phyloP scores from a whole-genome alignment of 371 early-diverging fungal species.

The Mortierella sp. region DNA sequence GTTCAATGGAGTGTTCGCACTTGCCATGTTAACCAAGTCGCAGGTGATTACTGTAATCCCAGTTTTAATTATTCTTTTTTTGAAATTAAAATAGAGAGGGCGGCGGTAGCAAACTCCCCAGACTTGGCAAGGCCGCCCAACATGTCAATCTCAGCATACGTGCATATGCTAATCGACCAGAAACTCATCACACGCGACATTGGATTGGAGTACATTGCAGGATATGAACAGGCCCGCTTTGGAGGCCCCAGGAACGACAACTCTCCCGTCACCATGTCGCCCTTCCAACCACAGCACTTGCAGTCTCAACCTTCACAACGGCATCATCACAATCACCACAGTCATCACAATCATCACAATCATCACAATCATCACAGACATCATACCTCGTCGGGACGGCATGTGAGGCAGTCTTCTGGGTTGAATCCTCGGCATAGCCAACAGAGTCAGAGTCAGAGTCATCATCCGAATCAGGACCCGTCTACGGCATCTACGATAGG shows the following conservation, averaged over 20 bases:
- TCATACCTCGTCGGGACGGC: constrained; percentile 14
- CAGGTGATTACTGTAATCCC: neutral
- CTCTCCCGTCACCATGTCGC: constrained; percentile 26
- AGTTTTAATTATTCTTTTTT: neutral
- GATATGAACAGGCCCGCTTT: constrained; percentile 72
- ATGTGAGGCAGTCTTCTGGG: constrained; percentile 9
- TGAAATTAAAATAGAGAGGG: constrained; percentile 58
- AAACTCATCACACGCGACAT: constrained; percentile 62
- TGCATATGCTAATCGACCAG: constrained; percentile 66
- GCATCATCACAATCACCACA: constrained; percentile 7
- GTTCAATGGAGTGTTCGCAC: neutral
- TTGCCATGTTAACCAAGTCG: neutral
- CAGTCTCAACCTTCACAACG: constrained; percentile 9
- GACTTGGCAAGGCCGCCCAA: constrained; percentile 64
- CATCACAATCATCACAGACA: constrained; percentile 21
- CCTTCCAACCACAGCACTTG: neutral
- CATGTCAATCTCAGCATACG: constrained; percentile 69
- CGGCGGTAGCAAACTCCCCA: constrained; percentile 62
- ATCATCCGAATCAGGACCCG: constrained; percentile 21
- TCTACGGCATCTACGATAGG: constrained; percentile 20
- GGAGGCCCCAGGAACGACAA: constrained; percentile 41
- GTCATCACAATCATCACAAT: constrained; percentile 2
- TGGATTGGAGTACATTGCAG: constrained; percentile 67
- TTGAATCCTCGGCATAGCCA: constrained; percentile 7
- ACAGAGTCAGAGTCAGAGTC: neutral